Conservation (phyloP, 192 early-diverging fungal genomes). For the Pecoramyces ruminantium region DNA sequence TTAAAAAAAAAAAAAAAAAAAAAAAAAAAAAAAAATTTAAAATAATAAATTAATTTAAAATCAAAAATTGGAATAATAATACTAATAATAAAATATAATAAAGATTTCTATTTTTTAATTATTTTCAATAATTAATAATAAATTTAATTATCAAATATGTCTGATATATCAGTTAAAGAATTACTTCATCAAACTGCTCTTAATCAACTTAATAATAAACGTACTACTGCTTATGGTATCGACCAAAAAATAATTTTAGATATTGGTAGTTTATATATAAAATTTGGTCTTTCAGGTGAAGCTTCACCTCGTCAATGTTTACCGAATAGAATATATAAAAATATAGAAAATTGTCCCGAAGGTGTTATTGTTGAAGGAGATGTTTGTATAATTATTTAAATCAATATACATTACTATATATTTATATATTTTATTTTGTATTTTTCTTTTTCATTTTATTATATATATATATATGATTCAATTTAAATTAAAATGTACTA, state of each 20-base stretch:
- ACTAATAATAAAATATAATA: too few species aligned
- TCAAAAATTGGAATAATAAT: too few species aligned
- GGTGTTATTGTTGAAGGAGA: not conserved
- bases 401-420: too few species aligned
- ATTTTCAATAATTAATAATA: too few species aligned
- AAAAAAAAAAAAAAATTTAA: too few species aligned
- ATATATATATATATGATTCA: too few species aligned
- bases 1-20: too few species aligned
- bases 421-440: not conserved
- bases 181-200: not conserved
- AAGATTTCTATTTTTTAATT: too few species aligned
- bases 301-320: slow-evolving; percentile 40
- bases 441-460: too few species aligned
- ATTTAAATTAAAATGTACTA: too few species aligned
- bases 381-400: not conserved
- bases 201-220: not conserved
- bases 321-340: not conserved
- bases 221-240: slow-evolving; percentile 25
- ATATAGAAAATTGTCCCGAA: not conserved
- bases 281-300: slow-evolving; percentile 77
- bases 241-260: slow-evolving; percentile 81
- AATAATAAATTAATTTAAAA: too few species aligned
- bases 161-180: not conserved
- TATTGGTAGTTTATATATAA: slow-evolving; percentile 61
- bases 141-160: too few species aligned